Base-by-base conservation (phyloP, 192 early-diverging fungal genomes). In the Tieghemiomyces parasiticus region DNA sequence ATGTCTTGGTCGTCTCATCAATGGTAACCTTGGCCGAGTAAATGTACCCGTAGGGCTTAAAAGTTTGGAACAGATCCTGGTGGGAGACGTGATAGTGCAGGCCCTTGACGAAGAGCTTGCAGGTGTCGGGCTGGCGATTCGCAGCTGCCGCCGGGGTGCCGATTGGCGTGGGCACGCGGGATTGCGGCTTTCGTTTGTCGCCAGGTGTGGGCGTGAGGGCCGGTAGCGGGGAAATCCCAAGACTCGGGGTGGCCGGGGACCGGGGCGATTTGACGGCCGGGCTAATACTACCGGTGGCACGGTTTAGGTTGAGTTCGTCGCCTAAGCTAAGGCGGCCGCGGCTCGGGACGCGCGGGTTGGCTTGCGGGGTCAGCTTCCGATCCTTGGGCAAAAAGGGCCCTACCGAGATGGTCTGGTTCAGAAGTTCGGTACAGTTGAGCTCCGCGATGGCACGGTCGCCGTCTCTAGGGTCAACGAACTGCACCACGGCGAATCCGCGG, bases 41-140 rank as follows among this genome's bases (percentile, higher is more conserved):
- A 35, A 76, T 72, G 45, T 73, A 76, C 0, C 74, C 74, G 64
- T 71, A 76, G 48, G 70, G 69, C 66, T 76, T 76, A 52, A 76
- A 76, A 52, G 69, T 62, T 34, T 68, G 66, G 69, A 76, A 76
- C 61, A 76, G 65, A 59, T 76, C 74, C 52, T 67, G 67, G 71
- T 76, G 74, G 38, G 71, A 72, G 24, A 76, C 74, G 2, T 68
- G 72, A 16, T 64, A 62, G 46, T 76, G 74, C 45, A 76, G 69
- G 25, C 70, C 70, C 29, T 69, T 76, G 35, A 76, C 67, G 67
- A 76, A 76, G 25, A 76, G 64, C 67, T 76, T 76, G 14, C 71
- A 38, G 65, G 66, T 51, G 69, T 73, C 14, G 69, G 65, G 47
- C 68, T 71, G 35, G 68, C 68, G n/a, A 71, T 60, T 34, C 54